Percentiles rank a stretch among this genome's conserved stretches.
Conservation (phyloP, 495 filamentous ascomycete species). For the Halenospora varia region DNA sequence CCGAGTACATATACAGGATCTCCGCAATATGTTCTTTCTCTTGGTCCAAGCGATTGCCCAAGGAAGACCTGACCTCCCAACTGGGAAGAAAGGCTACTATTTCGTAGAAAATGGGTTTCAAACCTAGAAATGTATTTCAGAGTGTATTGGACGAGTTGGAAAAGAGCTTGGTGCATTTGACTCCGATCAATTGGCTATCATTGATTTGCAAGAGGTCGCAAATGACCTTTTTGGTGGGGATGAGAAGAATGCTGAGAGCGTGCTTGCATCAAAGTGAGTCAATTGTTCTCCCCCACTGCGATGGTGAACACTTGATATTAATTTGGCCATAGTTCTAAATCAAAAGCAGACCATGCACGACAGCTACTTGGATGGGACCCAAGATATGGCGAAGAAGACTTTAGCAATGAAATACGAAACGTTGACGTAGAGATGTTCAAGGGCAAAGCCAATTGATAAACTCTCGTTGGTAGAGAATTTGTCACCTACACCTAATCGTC, state of each 20-base stretch:
- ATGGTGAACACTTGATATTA: not conserved
- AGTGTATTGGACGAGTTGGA: conserved; percentile 3
- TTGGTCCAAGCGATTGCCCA: conserved; percentile 7
- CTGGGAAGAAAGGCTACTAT: conserved; percentile 39
- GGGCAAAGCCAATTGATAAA: too few species aligned
- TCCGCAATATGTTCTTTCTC: conserved; percentile 36
- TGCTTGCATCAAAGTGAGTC: conserved; percentile 17
- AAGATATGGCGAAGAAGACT: conserved; percentile 3
- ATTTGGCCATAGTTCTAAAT: conserved; percentile 3
- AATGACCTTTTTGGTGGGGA: conserved; percentile 26
- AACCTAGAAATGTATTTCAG: conserved; percentile 28
- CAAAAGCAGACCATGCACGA: conserved; percentile 9
- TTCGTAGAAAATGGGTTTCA: conserved; percentile 39
- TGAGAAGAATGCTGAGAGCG: conserved; percentile 16
- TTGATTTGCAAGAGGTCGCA: conserved; percentile 8
- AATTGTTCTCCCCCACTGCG: not conserved
- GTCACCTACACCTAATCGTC: too few species aligned
- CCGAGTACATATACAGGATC: conserved; percentile 43
- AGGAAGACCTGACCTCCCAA: conserved; percentile 27
- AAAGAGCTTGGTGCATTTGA: conserved; percentile 8
- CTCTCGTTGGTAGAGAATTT: too few species aligned
- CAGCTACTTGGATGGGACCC: conserved; percentile 12
- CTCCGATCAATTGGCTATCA: not conserved
- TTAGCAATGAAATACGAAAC: too few species aligned
- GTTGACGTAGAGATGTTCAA: too few species aligned